Percentiles rank a stretch among this genome's conserved stretches.
These are phyloP conservation scores for Sphaerulina vaccinii DNA, from an alignment of 2,329 filamentous ascomycete species.

Conservation along the genomic window DNA sequence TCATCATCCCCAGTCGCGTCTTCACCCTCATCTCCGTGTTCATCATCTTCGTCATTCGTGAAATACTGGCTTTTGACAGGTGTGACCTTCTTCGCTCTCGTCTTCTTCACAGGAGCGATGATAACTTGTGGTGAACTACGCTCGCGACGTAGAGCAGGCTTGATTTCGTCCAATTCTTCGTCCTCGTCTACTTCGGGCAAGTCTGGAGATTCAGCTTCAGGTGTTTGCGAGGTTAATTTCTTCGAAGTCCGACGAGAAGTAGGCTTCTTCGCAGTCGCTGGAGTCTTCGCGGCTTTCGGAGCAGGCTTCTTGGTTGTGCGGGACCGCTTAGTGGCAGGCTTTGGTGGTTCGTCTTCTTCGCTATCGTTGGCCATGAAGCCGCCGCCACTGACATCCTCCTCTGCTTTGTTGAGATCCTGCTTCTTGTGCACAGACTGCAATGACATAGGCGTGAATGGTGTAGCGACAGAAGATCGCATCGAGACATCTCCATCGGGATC, in stretches of 20 bases:
- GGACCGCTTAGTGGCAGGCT: neutral
- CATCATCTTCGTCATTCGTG: constrained; percentile 15
- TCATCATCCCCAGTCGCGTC: too few relatives aligned
- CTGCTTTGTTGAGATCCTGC: constrained; percentile 8
- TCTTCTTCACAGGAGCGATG: constrained; percentile 24
- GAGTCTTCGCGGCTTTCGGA: constrained; percentile 5
- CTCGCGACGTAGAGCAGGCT: constrained; percentile 7
- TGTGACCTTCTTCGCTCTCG: constrained; percentile 27
- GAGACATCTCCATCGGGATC: constrained; percentile 32
- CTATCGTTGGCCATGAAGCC: constrained; percentile 34
- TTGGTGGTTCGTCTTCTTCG: neutral
- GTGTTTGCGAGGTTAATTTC: neutral
- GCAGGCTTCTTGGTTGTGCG: neutral
- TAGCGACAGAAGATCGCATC: constrained; percentile 10
- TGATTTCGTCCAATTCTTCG: neutral
- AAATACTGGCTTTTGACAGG: constrained; percentile 36
- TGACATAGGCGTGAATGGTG: constrained; percentile 29
- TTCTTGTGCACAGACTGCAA: constrained; percentile 29
- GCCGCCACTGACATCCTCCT: constrained; percentile 25
- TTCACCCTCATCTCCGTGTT: constrained; percentile 22
- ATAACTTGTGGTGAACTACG: constrained; percentile 29
- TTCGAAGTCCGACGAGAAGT: neutral
- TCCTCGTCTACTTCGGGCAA: constrained; percentile 13
- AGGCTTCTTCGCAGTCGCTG: constrained; percentile 13
- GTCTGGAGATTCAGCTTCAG: constrained; percentile 5